Evolutionary conservation across 2,329 filamentous ascomycete genomes (phyloP).

Genomic region (Fusarium sulawesiense): DNA sequence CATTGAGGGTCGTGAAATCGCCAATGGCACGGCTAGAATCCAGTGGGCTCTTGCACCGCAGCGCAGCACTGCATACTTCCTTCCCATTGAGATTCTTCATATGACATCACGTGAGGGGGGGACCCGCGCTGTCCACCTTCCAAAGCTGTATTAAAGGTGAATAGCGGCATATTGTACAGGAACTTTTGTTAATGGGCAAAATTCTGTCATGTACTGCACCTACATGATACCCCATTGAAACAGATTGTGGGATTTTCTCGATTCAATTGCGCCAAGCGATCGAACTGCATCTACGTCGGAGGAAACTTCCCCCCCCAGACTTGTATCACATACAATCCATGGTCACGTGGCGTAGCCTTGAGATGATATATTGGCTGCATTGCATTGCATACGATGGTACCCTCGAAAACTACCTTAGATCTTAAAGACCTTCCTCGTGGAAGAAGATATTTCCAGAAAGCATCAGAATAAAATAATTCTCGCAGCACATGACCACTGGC

Average conservation of each 20-base stretch:
- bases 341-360: conserved; percentile 12
- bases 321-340: background rate
- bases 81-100: conserved; percentile 27
- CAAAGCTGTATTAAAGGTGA: conserved; percentile 21
- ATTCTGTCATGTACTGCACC: background rate
- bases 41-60: conserved; percentile 20
- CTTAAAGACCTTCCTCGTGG: background rate
- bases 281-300: background rate
- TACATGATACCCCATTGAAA: conserved; percentile 6
- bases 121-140: conserved; percentile 17
- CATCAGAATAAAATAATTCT: background rate
- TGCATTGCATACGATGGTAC: background rate
- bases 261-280: background rate
- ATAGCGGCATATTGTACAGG: conserved; percentile 12
- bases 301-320: background rate
- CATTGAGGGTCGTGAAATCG: conserved; percentile 39
- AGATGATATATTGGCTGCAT: background rate
- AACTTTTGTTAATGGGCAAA: conserved; percentile 15
- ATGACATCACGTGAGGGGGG: conserved; percentile 33
- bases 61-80: background rate
- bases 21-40: conserved; percentile 26
- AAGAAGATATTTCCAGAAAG: background rate
- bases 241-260: conserved; percentile 6
- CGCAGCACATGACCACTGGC: background rate
- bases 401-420: background rate